Conservation (phyloP, 352 stramenopile genomes). For the Globisporangium irregulare region DNA sequence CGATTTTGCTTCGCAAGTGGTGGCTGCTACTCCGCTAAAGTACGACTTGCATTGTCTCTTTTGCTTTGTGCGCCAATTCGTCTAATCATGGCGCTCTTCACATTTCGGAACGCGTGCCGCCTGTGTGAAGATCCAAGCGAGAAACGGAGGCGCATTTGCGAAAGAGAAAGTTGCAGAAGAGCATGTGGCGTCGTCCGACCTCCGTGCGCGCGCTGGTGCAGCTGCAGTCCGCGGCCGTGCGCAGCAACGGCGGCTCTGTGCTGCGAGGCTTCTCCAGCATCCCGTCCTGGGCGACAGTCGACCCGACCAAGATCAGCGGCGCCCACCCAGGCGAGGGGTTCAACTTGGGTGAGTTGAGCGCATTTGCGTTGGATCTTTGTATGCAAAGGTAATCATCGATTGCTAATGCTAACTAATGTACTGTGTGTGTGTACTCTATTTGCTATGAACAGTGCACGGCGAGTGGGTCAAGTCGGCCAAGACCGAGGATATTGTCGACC, state of each 20-base stretch:
- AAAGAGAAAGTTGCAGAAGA: neutral
- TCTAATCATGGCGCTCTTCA: constrained; percentile 5
- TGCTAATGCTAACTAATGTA: neutral
- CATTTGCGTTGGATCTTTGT: neutral
- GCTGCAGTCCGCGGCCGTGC: constrained; percentile 14
- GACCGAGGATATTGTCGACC: constrained; percentile 89
- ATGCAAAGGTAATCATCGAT: neutral
- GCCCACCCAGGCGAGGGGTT: constrained; percentile 74
- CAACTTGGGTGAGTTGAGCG: constrained; percentile 73
- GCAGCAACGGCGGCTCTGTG: constrained; percentile 21
- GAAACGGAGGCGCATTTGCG: neutral
- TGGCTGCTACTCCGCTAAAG: constrained; percentile 9
- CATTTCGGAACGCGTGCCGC: neutral
- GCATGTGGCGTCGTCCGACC: constrained; percentile 31
- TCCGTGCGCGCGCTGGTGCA: constrained; percentile 24
- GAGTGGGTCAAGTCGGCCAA: constrained; percentile 79
- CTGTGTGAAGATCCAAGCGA: neutral
- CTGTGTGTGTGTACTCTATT: constrained; percentile 3
- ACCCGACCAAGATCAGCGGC: constrained; percentile 82
- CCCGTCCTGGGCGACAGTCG: constrained; percentile 91
- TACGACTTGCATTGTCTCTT: neutral
- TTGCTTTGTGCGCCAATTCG: neutral
- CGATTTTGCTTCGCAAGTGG: neutral
- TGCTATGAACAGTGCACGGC: constrained; percentile 65
- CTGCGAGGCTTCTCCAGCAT: constrained; percentile 56